Evolutionary conservation across 306 rosid species (phyloP).

Genomic region (Cucumis melo): DNA sequence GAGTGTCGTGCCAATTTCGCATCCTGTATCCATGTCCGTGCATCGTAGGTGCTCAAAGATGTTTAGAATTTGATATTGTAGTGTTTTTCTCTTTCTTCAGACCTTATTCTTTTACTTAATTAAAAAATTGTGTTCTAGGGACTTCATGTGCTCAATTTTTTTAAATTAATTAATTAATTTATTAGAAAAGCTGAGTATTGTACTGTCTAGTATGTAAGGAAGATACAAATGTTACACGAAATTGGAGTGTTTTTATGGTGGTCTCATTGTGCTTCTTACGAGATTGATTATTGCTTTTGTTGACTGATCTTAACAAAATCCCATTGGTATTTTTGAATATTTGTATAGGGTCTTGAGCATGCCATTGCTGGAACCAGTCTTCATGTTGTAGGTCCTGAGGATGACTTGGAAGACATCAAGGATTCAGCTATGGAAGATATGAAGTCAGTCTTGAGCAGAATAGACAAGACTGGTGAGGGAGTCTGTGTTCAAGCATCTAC

Average conservation of each 20-base stretch:
- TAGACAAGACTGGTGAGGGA: constrained; percentile 85
- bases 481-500: constrained; percentile 99
- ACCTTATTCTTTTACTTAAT: background rate
- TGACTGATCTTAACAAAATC: background rate
- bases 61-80: background rate
- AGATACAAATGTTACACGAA: background rate
- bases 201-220: background rate
- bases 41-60: background rate
- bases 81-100: background rate
- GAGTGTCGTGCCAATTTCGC: too few relatives aligned
- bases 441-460: constrained; percentile 72
- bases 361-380: constrained; percentile 92
- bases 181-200: background rate
- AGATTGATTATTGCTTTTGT: background rate
- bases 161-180: background rate
- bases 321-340: background rate
- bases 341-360: constrained; percentile 78
- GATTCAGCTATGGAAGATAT: constrained; percentile 74
- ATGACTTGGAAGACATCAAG: constrained; percentile 70
- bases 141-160: background rate
- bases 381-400: constrained; percentile 69
- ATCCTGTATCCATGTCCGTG: too few relatives aligned
- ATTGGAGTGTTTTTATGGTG: background rate
- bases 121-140: background rate
- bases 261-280: background rate